Evolutionary conservation across 257 asterid species (phyloP).

Genomic region (Voacanga thouarsii): DNA sequence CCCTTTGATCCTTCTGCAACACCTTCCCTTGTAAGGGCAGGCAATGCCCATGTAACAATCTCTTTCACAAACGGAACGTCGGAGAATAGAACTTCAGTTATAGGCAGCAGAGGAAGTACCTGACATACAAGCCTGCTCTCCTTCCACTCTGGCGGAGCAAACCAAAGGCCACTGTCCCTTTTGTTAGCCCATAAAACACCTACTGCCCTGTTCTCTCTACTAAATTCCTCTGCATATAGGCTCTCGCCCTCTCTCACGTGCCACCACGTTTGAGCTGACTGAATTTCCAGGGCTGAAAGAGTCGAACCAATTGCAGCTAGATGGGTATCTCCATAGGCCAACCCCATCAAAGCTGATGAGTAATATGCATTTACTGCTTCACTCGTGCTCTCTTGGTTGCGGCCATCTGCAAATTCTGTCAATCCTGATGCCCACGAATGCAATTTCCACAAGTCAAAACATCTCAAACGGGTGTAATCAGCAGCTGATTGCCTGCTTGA

Average conservation of each 20-base stretch:
- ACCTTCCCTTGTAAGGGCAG: slow-evolving; percentile 61
- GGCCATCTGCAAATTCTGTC: slow-evolving; percentile 74
- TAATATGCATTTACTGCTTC: slow-evolving; percentile 82
- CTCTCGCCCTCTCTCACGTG: slow-evolving; percentile 46
- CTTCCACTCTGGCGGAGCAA: slow-evolving; percentile 64
- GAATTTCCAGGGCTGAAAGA: slow-evolving; percentile 58
- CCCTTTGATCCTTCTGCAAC: slow-evolving; percentile 84
- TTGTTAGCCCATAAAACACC: slow-evolving; percentile 81
- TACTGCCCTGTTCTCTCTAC: slow-evolving; percentile 51
- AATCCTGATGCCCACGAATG: slow-evolving; percentile 94
- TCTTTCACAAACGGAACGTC: slow-evolving; percentile 50
- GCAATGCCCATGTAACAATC: slow-evolving; percentile 62
- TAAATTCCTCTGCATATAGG: slow-evolving; percentile 54
- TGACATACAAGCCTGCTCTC: slow-evolving; percentile 69
- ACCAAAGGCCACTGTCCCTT: slow-evolving; percentile 75
- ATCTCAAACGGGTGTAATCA: slow-evolving; percentile 58
- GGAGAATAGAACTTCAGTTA: slow-evolving; percentile 57
- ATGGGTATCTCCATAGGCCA: slow-evolving; percentile 79
- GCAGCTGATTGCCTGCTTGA: slow-evolving; percentile 39
- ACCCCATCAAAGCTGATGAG: slow-evolving; percentile 76
- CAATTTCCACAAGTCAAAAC: slow-evolving; percentile 66
- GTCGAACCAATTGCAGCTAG: slow-evolving; percentile 61
- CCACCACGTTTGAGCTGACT: slow-evolving; percentile 81
- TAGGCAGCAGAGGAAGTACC: slow-evolving; percentile 60
- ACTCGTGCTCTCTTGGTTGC: slow-evolving; percentile 78